These are phyloP conservation scores for Exophiala viscosa DNA, from an alignment of 2,329 filamentous ascomycete species.

Conservation along the genomic window DNA sequence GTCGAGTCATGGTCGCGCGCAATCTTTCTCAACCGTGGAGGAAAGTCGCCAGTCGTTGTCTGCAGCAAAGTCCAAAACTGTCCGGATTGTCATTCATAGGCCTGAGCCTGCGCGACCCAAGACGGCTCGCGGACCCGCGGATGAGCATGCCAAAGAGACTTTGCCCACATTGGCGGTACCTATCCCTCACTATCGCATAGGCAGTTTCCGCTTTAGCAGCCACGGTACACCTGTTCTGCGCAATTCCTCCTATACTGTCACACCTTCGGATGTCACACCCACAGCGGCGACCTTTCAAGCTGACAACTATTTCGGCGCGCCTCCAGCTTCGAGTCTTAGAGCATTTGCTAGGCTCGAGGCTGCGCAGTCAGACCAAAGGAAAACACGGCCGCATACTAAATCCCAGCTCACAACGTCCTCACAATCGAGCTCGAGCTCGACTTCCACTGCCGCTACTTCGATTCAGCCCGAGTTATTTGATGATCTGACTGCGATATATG, in stretches of 20 bases:
- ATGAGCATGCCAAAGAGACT: constrained; percentile 29
- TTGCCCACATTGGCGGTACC: constrained; percentile 64
- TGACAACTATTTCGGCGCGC: constrained; percentile 15
- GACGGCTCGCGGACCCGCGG: constrained; percentile 54
- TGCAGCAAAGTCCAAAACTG: constrained; percentile 57
- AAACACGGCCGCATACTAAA: not conserved
- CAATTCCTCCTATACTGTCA: constrained; percentile 69
- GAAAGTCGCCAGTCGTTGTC: constrained; percentile 50
- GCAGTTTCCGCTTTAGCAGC: constrained; percentile 73
- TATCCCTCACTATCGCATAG: constrained; percentile 81
- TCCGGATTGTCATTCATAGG: constrained; percentile 77
- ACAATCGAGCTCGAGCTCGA: constrained; percentile 32
- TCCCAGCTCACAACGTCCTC: constrained; percentile 32
- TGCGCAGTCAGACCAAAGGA: not conserved
- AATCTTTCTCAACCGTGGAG: constrained; percentile 74
- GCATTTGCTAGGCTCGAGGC: constrained; percentile 15
- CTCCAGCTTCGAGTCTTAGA: constrained; percentile 22
- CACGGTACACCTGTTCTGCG: constrained; percentile 73
- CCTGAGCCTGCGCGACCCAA: constrained; percentile 61
- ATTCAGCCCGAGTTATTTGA: constrained; percentile 68
- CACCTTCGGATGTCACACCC: constrained; percentile 21
- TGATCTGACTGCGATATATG: constrained; percentile 72
- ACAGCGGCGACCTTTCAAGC: constrained; percentile 37
- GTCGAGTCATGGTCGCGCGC: constrained; percentile 30
- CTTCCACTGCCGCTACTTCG: constrained; percentile 41